Evolutionary conservation across 306 rosid genomes (phyloP), one percentile per base, ranked within the genome.

Genomic region (Fragaria nilgerrensis): DNA sequence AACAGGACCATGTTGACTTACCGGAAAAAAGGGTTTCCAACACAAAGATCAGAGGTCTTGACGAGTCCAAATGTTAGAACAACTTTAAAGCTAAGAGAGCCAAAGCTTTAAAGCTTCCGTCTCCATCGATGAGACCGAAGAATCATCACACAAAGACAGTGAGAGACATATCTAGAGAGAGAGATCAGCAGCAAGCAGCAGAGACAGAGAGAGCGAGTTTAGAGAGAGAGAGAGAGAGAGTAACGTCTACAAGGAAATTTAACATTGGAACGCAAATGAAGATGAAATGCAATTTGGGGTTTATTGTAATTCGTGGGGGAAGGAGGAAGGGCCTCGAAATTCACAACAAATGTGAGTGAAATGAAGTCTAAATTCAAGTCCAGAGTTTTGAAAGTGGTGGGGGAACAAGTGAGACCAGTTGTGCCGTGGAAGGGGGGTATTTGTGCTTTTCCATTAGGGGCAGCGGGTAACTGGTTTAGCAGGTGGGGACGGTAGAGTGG

Each of bases 311-410:
- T 76, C 47, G 63, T 66, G 45, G 61, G 62, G 77, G 12, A 56
- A 14, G 74, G 56, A 49, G 34, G 84, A 86, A 83, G 76, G 83
- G 63, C 43, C 79, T 87, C 73, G 93, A 92, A 92, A 92, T 88
- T 70, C 84, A 84, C 88, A 86, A 74, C 79, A 89, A 86, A 73
- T 73, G 69, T 0, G 49, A 52, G 13, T 14, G 15, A 79, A 79
- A 92, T 92, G 88, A 88, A 91, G 89, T 79, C 78, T 77, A 89
- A 85, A 85, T 75, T 69, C 17, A 36, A 37, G 53, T 58, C 66
- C 7, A 9, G 37, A 48, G 48, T 29, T 79, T 14, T 22, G 69
- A 82, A 80, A 87, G 84, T 82, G 56, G 41, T 12, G 73, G 59
- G 64, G 74, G 78, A 61, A 61, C 73, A 47, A 17, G 44, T 27